Base-by-base conservation (phyloP, 1,284 basidiomycete genomes). In the Tilletiopsis washingtonensis region DNA sequence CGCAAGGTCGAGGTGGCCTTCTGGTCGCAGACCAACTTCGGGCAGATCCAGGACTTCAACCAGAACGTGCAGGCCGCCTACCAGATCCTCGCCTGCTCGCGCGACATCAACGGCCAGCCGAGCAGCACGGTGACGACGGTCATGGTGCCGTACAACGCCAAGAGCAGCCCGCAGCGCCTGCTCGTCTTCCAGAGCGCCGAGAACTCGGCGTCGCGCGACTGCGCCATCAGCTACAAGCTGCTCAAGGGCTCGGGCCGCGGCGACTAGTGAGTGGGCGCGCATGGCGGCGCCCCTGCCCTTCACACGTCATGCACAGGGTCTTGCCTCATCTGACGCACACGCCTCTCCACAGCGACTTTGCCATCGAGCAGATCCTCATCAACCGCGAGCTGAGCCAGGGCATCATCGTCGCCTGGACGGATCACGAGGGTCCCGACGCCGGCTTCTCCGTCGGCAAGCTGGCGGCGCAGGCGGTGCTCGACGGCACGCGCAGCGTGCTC, bases 361-460 rank as follows among this genome's bases (percentile, higher is more conserved):
- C 19, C 20, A 20, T 21, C 11, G 60, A 67, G 45, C 50, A 55
- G 43, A 41, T 69, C 27, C 63, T 69, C 32, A 51, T 66, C 20
- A 60, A 50, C 6, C 61, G 65, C 2, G 54, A 53, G 14, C 45
- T 70, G 4, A 51, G 66, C 40, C 43, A 59, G 24, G 67, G 67
- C 40, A 67, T 62, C 60, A 63, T 62, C 14, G 47, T 56, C 5
- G 52, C 59, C 0, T 55, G 65, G 9, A 57, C 69, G 1, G 69
- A 71, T 48, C 61, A 70, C 57, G 65, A 71, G 51, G 50, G 52
- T 19, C 62, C 67, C 37, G 54, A 61, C 9, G 57, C 47, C 26
- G 65, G 64, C 0, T 70, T 71, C 34, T 64, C 58, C 2, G 62
- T 65, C 1, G 69, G 61, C 5, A 49, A 25, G 12, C 56, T 62